A percentile compares a stretch with the other conserved stretches of the same genome.
These are phyloP conservation scores for Infundibulicybe gibba DNA, from an alignment of 768 basidiomycete genomes.

Conservation along the genomic window DNA sequence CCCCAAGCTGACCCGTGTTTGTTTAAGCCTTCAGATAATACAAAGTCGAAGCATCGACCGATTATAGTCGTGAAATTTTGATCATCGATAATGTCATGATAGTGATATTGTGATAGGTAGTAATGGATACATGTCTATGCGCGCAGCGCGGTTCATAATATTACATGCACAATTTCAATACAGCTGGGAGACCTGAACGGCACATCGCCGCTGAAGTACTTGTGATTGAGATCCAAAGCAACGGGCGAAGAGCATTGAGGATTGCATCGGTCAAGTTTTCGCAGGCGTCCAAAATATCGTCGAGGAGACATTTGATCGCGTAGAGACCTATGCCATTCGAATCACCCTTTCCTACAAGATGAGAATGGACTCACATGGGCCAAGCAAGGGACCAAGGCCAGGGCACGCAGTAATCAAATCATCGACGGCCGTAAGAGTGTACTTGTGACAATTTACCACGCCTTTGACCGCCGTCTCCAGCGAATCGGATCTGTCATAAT, in stretches of 20 bases:
- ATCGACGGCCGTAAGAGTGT: slow-evolving; percentile 28
- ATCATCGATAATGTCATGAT: slow-evolving; percentile 6
- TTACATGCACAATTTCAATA: slow-evolving; percentile 17
- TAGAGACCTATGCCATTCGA: slow-evolving; percentile 41
- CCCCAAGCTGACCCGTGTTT: slow-evolving; percentile 2
- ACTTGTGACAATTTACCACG: slow-evolving; percentile 45
- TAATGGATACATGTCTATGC: slow-evolving; percentile 28
- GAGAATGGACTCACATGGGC: slow-evolving; percentile 42
- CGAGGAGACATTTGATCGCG: slow-evolving; percentile 57
- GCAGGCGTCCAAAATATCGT: slow-evolving; percentile 41
- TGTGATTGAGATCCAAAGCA: slow-evolving; percentile 26
- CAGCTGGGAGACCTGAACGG: slow-evolving; percentile 21
- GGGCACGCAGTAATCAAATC: slow-evolving; percentile 36
- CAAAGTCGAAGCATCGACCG: no score
- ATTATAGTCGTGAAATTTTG: no score
- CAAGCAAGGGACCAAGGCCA: slow-evolving; percentile 45
- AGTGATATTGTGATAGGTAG: slow-evolving; percentile 16
- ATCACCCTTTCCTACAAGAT: slow-evolving; percentile 1
- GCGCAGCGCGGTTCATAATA: slow-evolving; percentile 17
- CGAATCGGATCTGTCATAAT: slow-evolving; percentile 40
- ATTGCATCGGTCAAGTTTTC: slow-evolving; percentile 48
- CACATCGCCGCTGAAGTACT: slow-evolving; percentile 22
- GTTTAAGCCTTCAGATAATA: no score
- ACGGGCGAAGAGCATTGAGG: slow-evolving; percentile 36
- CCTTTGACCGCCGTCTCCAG: slow-evolving; percentile 49